Conservation (phyloP, 768 basidiomycete genomes). For the Megacollybia marginata region DNA sequence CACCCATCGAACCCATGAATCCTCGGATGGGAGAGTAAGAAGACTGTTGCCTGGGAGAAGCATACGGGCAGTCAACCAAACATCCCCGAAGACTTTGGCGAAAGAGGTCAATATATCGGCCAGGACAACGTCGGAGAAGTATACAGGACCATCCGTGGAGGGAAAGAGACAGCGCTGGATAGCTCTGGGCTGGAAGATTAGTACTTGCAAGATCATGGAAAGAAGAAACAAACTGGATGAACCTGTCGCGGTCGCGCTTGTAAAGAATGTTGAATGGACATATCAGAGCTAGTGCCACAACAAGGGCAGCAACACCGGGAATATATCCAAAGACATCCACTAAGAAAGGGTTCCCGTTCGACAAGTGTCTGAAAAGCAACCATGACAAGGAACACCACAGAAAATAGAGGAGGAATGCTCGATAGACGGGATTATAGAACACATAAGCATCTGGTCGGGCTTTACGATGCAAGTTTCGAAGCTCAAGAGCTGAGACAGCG, state of each 20-base stretch:
- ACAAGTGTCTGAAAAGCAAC: conserved; percentile 56
- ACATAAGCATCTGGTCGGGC: conserved; percentile 26
- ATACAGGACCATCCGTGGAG: conserved; percentile 50
- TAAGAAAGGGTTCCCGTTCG: conserved; percentile 44
- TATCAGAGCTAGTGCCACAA: conserved; percentile 47
- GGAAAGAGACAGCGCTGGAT: conserved; percentile 70
- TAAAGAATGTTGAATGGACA: conserved; percentile 63
- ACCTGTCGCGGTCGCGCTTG: conserved; percentile 67
- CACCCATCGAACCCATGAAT: conserved; percentile 66
- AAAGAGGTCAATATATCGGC: conserved; percentile 96
- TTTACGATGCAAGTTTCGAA: conserved; percentile 33
- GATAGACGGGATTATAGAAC: conserved; percentile 60
- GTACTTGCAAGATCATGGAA: conserved; percentile 1
- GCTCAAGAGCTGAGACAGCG: conserved; percentile 60
- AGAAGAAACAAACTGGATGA: conserved; percentile 56
- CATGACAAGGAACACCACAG: conserved; percentile 60
- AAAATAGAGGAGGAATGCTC: conserved; percentile 54
- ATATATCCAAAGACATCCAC: conserved; percentile 77
- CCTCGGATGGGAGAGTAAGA: conserved; percentile 50
- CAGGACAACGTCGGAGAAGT: conserved; percentile 88
- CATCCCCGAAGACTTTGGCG: conserved; percentile 92
- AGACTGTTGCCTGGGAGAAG: conserved; percentile 80
- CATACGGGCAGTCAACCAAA: conserved; percentile 86
- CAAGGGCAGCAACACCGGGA: conserved; percentile 59
- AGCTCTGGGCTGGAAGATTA: conserved; percentile 36